Evolutionary conservation across 306 rosid genomes (phyloP).

Genomic region (Ceratonia siliqua): DNA sequence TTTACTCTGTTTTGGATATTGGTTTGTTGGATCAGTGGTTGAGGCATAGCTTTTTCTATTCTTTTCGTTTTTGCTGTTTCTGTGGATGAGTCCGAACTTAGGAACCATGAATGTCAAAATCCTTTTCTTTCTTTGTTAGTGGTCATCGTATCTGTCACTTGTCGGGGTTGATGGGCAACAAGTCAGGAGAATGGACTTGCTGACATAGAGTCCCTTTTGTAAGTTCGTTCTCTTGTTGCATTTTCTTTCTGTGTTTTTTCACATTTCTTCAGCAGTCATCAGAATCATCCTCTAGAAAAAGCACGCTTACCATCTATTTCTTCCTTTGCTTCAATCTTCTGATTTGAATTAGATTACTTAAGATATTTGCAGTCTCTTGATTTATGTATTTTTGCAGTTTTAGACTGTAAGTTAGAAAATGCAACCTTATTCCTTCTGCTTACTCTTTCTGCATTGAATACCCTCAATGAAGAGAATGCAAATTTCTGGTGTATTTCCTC

Average conservation of each 20-base stretch:
- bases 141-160: not conserved
- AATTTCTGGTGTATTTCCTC: no score
- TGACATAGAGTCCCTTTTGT: not conserved
- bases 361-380: no score
- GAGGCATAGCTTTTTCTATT: not conserved
- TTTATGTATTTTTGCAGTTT: no score
- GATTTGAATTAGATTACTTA: not conserved
- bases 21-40: not conserved
- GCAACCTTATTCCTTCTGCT: not conserved
- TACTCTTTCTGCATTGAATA: not conserved
- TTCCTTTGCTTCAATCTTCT: not conserved
- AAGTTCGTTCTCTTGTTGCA: not conserved
- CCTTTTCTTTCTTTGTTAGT: not conserved
- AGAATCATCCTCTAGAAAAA: not conserved
- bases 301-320: not conserved
- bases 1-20: not conserved
- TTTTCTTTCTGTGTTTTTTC: not conserved
- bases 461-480: no score
- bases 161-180: not conserved
- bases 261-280: not conserved
- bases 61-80: not conserved
- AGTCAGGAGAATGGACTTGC: not conserved
- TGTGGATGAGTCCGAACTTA: not conserved
- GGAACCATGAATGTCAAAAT: not conserved
- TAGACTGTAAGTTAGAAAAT: not conserved